Conservation (phyloP, 345 rosid species). For the Eucalyptus leucophloia region DNA sequence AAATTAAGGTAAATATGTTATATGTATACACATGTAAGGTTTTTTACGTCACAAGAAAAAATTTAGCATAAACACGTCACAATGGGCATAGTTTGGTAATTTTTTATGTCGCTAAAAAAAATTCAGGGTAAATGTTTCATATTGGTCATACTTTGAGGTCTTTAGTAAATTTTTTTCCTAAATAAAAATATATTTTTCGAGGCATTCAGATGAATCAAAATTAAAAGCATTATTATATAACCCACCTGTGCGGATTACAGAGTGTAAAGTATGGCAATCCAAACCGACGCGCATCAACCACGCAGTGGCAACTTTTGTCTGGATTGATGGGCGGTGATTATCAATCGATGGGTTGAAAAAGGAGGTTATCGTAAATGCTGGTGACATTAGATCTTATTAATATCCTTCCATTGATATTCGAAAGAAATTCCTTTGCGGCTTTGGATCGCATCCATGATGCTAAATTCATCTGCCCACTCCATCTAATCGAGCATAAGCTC, state of each 20-base stretch:
- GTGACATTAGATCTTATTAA: not conserved
- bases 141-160: not conserved
- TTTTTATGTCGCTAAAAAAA: too few species aligned
- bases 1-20: too few species aligned
- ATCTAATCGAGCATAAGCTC: not conserved
- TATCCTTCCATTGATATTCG: not conserved
- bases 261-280: not conserved
- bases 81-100: too few species aligned
- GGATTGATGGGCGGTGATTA: not conserved
- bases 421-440: not conserved
- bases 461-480: not conserved
- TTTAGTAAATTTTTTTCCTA: too few species aligned
- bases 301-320: not conserved
- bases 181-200: fast-evolving
- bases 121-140: fast-evolving
- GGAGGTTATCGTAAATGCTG: not conserved
- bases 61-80: fast-evolving
- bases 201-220: not conserved
- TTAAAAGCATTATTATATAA: not conserved
- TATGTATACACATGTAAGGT: too few species aligned
- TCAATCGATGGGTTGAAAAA: not conserved
- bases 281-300: not conserved
- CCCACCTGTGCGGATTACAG: not conserved
- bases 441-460: fast-evolving
- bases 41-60: too few species aligned